A percentile compares a stretch with the other conserved stretches of the same genome.
Conservation (phyloP, 805 yeast genomes). For the Debaryomyces prosopidis region DNA sequence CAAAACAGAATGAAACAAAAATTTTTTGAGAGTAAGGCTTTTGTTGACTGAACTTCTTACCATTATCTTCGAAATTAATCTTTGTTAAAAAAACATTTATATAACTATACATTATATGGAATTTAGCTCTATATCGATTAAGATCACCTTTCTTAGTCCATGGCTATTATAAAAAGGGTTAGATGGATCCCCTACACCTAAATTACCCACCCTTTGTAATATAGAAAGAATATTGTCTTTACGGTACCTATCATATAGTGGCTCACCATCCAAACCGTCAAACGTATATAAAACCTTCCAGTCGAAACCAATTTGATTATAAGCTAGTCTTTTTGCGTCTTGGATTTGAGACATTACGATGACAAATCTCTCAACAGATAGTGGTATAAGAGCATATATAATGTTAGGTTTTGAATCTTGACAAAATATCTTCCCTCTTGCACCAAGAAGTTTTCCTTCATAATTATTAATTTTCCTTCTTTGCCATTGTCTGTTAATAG, state of each 20-base stretch:
- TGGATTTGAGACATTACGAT: too few species aligned
- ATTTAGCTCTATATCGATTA: too few species aligned
- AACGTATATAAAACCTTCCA: background rate
- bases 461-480: constrained; percentile 3
- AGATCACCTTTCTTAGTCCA: too few species aligned
- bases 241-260: constrained; percentile 4
- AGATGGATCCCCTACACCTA: background rate
- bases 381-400: constrained; percentile 3
- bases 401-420: background rate
- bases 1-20: too few species aligned
- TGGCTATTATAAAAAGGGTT: too few species aligned
- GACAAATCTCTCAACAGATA: constrained; percentile 1
- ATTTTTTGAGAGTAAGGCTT: too few species aligned
- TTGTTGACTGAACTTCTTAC: too few species aligned
- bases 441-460: constrained; percentile 3
- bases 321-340: too few species aligned
- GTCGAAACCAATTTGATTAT: background rate
- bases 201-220: background rate
- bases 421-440: constrained; percentile 5
- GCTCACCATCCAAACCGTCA: constrained; percentile 4
- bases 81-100: too few species aligned
- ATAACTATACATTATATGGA: too few species aligned
- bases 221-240: background rate
- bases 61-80: too few species aligned
- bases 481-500: background rate